phyloP scores from a whole-genome alignment of 176 grass and related monocot species.

The Eleusine indica region DNA sequence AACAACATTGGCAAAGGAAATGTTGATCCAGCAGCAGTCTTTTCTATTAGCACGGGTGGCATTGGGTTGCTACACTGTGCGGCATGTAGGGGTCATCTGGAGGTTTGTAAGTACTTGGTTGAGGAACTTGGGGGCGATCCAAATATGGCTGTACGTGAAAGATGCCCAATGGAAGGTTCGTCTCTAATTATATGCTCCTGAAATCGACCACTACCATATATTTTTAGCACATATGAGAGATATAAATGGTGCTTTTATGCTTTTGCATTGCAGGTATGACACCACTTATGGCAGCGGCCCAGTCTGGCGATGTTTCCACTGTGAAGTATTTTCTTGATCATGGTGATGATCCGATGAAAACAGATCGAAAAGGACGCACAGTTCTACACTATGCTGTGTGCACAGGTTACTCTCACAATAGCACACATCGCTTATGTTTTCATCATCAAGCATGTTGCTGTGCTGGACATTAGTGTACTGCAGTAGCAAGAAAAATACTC shows the following conservation, averaged over 20 bases:
- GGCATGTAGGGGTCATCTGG: constrained; percentile 24
- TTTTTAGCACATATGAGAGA: neutral
- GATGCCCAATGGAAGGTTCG: constrained; percentile 14
- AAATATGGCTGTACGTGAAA: constrained; percentile 24
- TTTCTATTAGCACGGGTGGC: neutral
- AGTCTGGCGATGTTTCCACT: constrained; percentile 31
- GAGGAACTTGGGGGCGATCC: constrained; percentile 40
- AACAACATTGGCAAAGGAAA: neutral
- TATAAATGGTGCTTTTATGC: no score
- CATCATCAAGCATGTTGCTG: no score
- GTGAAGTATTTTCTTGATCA: constrained; percentile 30
- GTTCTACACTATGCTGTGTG: constrained; percentile 37
- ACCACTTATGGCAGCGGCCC: constrained; percentile 24
- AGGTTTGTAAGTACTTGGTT: constrained; percentile 50
- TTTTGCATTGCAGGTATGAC: constrained; percentile 11
- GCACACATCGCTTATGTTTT: neutral
- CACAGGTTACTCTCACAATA: neutral
- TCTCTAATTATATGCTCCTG: neutral
- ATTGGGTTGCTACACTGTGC: neutral
- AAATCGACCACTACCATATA: neutral
- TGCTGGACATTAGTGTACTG: no score
- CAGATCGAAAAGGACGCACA: constrained; percentile 20
- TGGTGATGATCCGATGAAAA: constrained; percentile 31
- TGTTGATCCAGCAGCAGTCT: neutral
- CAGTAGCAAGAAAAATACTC: no score